Base-by-base conservation (phyloP, 2,329 filamentous ascomycete genomes). In the Fusarium caatingaense region DNA sequence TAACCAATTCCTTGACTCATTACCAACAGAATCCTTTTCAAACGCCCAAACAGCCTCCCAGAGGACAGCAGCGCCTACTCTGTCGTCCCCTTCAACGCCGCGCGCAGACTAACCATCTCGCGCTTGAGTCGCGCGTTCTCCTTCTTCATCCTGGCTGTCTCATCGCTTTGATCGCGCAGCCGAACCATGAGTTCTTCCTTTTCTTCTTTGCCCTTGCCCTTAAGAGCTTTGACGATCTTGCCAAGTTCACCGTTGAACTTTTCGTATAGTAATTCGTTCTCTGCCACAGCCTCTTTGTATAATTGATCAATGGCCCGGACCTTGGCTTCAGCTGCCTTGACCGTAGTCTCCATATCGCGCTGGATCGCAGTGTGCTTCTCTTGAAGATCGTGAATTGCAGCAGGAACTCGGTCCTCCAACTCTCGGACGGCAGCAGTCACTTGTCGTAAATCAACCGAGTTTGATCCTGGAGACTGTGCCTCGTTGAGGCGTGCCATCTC, bases 241-340 rank as follows among this genome's bases (percentile, higher is more conserved):
- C 89, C 91, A 49, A 98, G 83, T 81, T 98, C 95, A n/a, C 89
- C 88, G 75, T 98, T 97, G 83, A 98, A 97, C 65, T 91, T 91
- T 71, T 95, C 92, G 79, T 98, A 98, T 58, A 98, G 84, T 30
- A 95, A 88, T 81, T 98, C 94, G 74, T 98, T 98, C 83, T 98
- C 95, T 0, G 93, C 92, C 73, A 90, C 93, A 18, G 91, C 88
- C 76, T 97, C 93, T 70, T 93, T 92, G 82, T 97, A 97, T 54
- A 97, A 83, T 80, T 97, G 92, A 77, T 98, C 94, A 56, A 98
- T 88, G 42, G 92, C 91, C 73, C 90, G 92, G 63, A 91, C 90
- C 74, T 96, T 94, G 63, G 87, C 87, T 78, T 98, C 94, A 16
- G 88, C 89, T 3, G 93, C 89, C 73, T 88, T 86, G 16, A 97